These are phyloP conservation scores for Centaurea solstitialis DNA, from an alignment of 129 eudicot species.

Conservation along the genomic window DNA sequence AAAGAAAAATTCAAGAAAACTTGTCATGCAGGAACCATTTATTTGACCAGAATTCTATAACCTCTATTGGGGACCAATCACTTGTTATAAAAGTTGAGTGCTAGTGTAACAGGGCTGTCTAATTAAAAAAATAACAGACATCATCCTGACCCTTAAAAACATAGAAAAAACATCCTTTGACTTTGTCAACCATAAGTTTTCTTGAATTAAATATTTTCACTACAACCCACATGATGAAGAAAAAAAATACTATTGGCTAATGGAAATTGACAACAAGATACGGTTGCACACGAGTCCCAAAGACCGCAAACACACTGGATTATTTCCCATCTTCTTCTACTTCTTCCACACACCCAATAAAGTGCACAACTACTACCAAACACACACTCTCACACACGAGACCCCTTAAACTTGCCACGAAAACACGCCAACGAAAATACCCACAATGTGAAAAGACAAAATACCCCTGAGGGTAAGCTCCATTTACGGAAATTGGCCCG, in stretches of 20 bases:
- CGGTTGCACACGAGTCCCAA: constrained; percentile 33
- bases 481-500: neutral
- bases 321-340: constrained; percentile 4
- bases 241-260: constrained; percentile 3
- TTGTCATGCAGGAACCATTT: constrained; percentile 29
- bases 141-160: constrained; percentile 22
- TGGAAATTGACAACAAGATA: constrained; percentile 19
- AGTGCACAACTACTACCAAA: constrained; percentile 52
- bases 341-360: constrained; percentile 33
- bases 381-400: constrained; percentile 43
- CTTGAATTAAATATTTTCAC: constrained; percentile 16
- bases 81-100: neutral
- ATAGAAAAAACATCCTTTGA: constrained; percentile 10
- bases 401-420: constrained; percentile 49
- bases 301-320: constrained; percentile 31
- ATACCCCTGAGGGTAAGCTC: neutral
- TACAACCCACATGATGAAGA: constrained; percentile 15
- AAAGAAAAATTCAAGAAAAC: neutral
- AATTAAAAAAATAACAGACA: constrained; percentile 20
- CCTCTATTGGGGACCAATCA: neutral
- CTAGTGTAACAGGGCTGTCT: constrained; percentile 10
- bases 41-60: constrained; percentile 16
- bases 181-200: constrained; percentile 21
- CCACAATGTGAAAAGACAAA: neutral
- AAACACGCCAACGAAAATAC: constrained; percentile 59